Base-by-base conservation (phyloP, 2,329 filamentous ascomycete genomes). In the Xylaria sp. region DNA sequence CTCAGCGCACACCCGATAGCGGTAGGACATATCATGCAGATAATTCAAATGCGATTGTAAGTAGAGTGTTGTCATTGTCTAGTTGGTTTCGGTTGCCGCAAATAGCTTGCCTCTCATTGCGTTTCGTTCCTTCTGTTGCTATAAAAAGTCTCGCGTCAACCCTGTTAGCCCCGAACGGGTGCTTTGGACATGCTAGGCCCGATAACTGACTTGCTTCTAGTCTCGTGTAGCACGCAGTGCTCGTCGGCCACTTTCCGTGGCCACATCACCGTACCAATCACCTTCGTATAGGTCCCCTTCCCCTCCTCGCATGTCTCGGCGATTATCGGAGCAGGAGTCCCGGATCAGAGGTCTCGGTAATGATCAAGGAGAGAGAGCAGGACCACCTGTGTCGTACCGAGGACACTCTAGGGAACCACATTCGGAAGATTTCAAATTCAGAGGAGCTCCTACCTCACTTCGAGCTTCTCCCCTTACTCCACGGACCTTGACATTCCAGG, bases 251-350 rank as follows among this genome's bases (percentile, higher is more conserved):
- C 80, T 88, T 8, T 89, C 88, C 12, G 82, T 85, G 7, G 83
- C 82, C 28, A 78, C 87, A 20, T 82, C 85, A 18, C 79, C 82
- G 4, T 70, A 20, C 8, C 52, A 55, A 55, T 55, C 52, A 7
- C 52, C 52, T 36, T 82, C 64, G 15, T 67, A 85, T 69, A 82
- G 85, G 56, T 81, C 83, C 20, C 78, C 80, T 7, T 88, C 86
- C 1, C 87, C 87, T 55, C 84, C 87, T 18, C 82, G 82, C 56
- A 72, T 86, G 31, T 79, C 80, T 64, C 85, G 87, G 46, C 86
- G 88, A 28, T 80, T 89, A 48, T 89, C 88, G 2, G 88, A 90
- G 73, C 84, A 86, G 71, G 86, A 88, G 48, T 82, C 80, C 13
- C 78, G 83, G 73, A 72, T 79, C 73, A 78, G 84, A 78, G 74